Percentiles rank a stretch among this genome's conserved stretches.
These are phyloP conservation scores for Durio zibethinus DNA, from an alignment of 345 rosid species.

Conservation along the genomic window DNA sequence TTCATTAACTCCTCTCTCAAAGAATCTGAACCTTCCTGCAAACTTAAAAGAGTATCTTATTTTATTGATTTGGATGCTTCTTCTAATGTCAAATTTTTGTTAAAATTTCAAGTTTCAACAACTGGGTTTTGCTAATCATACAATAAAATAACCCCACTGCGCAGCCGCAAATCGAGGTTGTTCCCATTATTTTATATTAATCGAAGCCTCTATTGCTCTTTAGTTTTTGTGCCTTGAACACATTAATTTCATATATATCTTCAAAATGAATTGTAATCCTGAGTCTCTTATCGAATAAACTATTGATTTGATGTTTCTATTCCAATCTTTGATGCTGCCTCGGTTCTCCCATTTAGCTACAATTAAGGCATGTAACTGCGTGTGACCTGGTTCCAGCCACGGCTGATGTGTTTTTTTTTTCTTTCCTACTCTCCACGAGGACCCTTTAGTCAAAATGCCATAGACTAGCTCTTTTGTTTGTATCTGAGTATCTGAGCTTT, in stretches of 20 bases:
- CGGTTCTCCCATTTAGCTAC: constrained; percentile 8
- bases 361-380: constrained; percentile 13
- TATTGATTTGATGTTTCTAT: constrained; percentile 46
- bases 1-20: constrained; percentile 12
- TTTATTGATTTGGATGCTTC: constrained; percentile 50
- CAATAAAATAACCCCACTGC: constrained; percentile 15
- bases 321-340: constrained; percentile 28
- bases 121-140: constrained; percentile 43
- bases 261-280: constrained; percentile 32
- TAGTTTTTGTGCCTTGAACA: constrained; percentile 45
- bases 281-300: constrained; percentile 27
- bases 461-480: constrained; percentile 42
- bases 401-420: constrained; percentile 10
- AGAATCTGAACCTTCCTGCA: constrained; percentile 51
- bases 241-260: constrained; percentile 50
- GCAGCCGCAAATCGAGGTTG: constrained; percentile 29
- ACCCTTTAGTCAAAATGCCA: constrained; percentile 39
- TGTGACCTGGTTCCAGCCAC: constrained; percentile 19
- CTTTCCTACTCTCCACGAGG: neutral
- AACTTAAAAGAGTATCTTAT: constrained; percentile 11
- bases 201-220: constrained; percentile 58
- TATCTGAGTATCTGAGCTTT: constrained; percentile 18
- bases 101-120: constrained; percentile 58
- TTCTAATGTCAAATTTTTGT: constrained; percentile 40
- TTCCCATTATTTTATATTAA: constrained; percentile 32